Evolutionary conservation across 208 protist species (phyloP).

Genomic region (Leishmania mexicana): DNA sequence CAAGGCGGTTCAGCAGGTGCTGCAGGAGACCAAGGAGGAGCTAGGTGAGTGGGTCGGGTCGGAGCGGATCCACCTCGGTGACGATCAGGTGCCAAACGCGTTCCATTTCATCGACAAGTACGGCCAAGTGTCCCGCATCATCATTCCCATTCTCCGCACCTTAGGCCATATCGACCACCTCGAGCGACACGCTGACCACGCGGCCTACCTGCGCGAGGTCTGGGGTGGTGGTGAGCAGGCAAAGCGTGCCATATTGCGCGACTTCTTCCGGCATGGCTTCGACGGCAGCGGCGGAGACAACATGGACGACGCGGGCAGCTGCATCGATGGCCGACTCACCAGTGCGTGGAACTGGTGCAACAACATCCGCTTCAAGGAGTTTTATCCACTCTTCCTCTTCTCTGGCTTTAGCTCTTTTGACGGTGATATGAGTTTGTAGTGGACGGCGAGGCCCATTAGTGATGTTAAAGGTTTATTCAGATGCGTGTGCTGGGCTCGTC

Average conservation of each 20-base stretch:
- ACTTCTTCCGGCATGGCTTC: slow-evolving; percentile 97
- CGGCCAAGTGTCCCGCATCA: slow-evolving; percentile 96
- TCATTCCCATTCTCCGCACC: slow-evolving; percentile 94
- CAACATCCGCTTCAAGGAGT: slow-evolving; percentile 94
- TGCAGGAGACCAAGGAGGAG: slow-evolving; percentile 88
- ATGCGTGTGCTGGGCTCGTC: background rate
- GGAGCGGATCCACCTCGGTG: slow-evolving; percentile 96
- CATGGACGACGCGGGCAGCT: slow-evolving; percentile 97
- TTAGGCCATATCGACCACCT: slow-evolving; percentile 86
- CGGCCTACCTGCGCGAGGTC: slow-evolving; percentile 82
- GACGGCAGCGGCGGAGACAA: slow-evolving; percentile 97
- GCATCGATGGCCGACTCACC: slow-evolving; percentile 98
- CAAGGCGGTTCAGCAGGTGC: slow-evolving; percentile 84
- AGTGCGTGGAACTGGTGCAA: slow-evolving; percentile 98
- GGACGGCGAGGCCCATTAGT: background rate
- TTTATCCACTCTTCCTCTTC: slow-evolving; percentile 96
- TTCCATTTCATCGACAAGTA: slow-evolving; percentile 99
- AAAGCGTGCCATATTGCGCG: slow-evolving; percentile 87
- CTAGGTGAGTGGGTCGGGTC: slow-evolving; percentile 91
- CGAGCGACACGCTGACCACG: slow-evolving; percentile 39
- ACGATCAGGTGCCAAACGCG: slow-evolving; percentile 98
- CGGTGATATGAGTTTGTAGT: slow-evolving; percentile 91
- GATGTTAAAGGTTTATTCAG: background rate
- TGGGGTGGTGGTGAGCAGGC: slow-evolving; percentile 74
- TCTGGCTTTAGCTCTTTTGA: slow-evolving; percentile 97